phyloP scores from a whole-genome alignment of 176 grass and related monocot genomes.

The Eremochloa ophiuroides region DNA sequence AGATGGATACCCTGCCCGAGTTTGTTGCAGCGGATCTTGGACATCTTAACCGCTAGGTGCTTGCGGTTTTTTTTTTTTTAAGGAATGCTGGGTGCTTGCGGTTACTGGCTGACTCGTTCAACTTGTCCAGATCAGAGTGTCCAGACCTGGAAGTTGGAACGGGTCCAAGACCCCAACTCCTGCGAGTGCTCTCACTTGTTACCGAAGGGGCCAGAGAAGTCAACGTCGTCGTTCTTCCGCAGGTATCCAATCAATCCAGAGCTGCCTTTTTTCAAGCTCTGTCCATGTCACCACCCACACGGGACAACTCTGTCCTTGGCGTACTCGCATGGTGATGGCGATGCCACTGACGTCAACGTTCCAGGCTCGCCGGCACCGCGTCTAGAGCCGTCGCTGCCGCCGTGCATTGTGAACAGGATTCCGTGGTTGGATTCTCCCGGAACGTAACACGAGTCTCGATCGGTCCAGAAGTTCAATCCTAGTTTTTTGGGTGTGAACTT shows the following conservation, averaged over 20 bases:
- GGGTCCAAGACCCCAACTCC: too few relatives aligned
- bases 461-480: too few relatives aligned
- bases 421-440: neutral
- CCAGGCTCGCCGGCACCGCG: too few relatives aligned
- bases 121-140: neutral
- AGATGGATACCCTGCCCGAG: too few relatives aligned
- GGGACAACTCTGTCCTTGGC: neutral
- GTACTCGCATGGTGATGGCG: slow-evolving; percentile 7
- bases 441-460: neutral
- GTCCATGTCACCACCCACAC: too few relatives aligned
- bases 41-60: too few relatives aligned
- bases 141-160: neutral
- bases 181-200: too few relatives aligned
- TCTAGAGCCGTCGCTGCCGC: neutral
- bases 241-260: neutral
- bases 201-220: neutral
- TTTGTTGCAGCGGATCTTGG: too few relatives aligned
- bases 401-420: slow-evolving; percentile 7
- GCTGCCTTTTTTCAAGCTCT: too few relatives aligned
- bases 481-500: slow-evolving; percentile 10
- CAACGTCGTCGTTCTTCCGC: neutral
- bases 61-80: too few relatives aligned
- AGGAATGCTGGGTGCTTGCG: too few relatives aligned
- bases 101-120: neutral
- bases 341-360: too few relatives aligned